A percentile compares a stretch with the other conserved stretches of the same genome.
Conservation (phyloP, 495 filamentous ascomycete species). For the Penicillium cataractarum region DNA sequence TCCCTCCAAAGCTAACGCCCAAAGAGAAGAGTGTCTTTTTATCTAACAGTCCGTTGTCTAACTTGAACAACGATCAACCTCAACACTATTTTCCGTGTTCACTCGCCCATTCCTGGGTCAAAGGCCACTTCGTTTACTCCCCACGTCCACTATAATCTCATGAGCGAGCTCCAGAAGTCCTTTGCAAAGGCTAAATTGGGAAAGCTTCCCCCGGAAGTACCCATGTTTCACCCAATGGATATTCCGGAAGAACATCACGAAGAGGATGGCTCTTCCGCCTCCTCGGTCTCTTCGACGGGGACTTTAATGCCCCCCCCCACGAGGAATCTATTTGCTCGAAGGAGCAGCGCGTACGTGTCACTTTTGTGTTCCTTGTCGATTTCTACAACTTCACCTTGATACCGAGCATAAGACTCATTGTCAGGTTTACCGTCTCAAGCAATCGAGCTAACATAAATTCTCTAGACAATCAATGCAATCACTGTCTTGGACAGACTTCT, state of each 20-base stretch:
- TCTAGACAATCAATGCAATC: conserved; percentile 38
- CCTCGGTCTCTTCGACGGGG: conserved; percentile 83
- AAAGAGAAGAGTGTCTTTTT: background rate
- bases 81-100: background rate
- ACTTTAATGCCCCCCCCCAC: conserved; percentile 83
- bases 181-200: conserved; percentile 81
- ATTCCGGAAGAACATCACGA: conserved; percentile 27
- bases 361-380: background rate
- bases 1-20: background rate
- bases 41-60: background rate
- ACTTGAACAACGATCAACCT: background rate
- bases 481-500: conserved; percentile 86
- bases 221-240: conserved; percentile 43
- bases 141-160: conserved; percentile 33
- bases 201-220: conserved; percentile 59
- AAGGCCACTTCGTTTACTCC: background rate
- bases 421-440: background rate
- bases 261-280: conserved; percentile 73
- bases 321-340: conserved; percentile 71
- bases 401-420: background rate
- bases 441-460: conserved; percentile 14
- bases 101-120: background rate
- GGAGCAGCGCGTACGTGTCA: conserved; percentile 56
- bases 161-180: conserved; percentile 86
- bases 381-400: background rate